A percentile compares a stretch with the other conserved stretches of the same genome.
Conservation (phyloP, 352 stramenopile species). For the Phytopythium chamaehyphon region DNA sequence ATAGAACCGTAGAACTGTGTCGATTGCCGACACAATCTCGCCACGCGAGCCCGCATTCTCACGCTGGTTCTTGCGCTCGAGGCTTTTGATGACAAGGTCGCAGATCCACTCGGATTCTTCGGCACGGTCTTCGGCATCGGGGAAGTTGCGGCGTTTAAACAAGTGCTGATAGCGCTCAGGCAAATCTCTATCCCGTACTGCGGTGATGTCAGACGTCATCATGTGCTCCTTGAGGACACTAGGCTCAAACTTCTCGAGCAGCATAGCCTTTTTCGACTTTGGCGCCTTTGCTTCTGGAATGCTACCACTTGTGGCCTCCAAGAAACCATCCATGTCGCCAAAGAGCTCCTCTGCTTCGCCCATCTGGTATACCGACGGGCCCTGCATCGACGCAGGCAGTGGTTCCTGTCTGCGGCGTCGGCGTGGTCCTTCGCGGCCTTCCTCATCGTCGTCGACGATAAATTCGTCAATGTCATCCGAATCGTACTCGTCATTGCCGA, state of each 20-base stretch:
- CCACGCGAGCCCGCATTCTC: constrained; percentile 54
- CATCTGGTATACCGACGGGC: constrained; percentile 88
- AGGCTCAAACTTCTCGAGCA: constrained; percentile 86
- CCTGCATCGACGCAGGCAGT: constrained; percentile 73
- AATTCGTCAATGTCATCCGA: constrained; percentile 90
- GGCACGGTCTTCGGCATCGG: constrained; percentile 76
- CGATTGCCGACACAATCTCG: constrained; percentile 86
- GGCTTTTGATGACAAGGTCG: constrained; percentile 80
- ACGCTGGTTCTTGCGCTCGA: constrained; percentile 52
- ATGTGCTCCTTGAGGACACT: constrained; percentile 86
- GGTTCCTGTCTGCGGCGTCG: constrained; percentile 75
- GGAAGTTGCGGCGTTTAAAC: constrained; percentile 68
- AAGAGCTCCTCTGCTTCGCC: constrained; percentile 88
- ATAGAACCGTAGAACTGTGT: constrained; percentile 86
- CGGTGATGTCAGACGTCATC: constrained; percentile 83
- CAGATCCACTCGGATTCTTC: constrained; percentile 89
- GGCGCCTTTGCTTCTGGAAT: constrained; percentile 20
- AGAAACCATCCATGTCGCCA: constrained; percentile 86
- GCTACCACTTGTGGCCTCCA: constrained; percentile 70
- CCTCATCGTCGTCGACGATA: constrained; percentile 88
- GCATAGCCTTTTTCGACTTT: constrained; percentile 81
- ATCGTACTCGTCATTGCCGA: constrained; percentile 86
- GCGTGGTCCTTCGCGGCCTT: constrained; percentile 70
- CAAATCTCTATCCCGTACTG: constrained; percentile 77
- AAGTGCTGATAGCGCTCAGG: constrained; percentile 78